These are phyloP conservation scores for Rosa persica DNA, from an alignment of 306 rosid species.

Conservation along the genomic window DNA sequence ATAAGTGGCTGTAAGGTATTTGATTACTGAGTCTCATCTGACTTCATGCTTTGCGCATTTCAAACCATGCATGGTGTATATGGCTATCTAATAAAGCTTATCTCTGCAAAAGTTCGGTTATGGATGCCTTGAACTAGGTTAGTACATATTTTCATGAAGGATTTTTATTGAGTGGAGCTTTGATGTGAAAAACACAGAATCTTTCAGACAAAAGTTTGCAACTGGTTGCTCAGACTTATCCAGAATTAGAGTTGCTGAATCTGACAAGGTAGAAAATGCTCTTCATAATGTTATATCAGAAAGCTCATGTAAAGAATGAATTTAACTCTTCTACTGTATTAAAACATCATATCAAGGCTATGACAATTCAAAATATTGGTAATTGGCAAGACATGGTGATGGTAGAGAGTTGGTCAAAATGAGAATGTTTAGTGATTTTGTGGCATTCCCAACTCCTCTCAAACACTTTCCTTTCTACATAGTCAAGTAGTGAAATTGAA, in stretches of 20 bases:
- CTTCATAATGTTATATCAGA: neutral
- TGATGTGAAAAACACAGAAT: constrained; percentile 51
- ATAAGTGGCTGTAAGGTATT: constrained; percentile 91
- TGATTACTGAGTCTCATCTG: constrained; percentile 21
- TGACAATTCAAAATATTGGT: neutral
- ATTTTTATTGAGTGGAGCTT: constrained; percentile 28
- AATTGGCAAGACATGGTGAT: neutral
- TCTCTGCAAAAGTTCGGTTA: neutral
- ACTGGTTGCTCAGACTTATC: constrained; percentile 61
- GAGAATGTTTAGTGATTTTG: neutral
- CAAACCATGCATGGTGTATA: neutral
- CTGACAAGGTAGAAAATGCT: constrained; percentile 60
- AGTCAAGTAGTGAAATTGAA: neutral
- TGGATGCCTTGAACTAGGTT: neutral
- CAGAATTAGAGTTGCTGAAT: constrained; percentile 54
- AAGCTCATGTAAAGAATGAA: constrained; percentile 3
- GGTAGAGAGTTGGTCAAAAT: neutral
- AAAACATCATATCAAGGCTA: neutral
- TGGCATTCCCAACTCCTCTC: neutral
- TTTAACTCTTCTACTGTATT: neutral
- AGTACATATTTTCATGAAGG: constrained; percentile 13
- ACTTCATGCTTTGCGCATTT: constrained; percentile 5
- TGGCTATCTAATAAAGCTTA: neutral
- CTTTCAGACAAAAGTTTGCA: constrained; percentile 56
- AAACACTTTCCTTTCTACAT: neutral